These are phyloP conservation scores for Fusarium sp. DNA, from an alignment of 2,329 filamentous ascomycete species.

Conservation along the genomic window DNA sequence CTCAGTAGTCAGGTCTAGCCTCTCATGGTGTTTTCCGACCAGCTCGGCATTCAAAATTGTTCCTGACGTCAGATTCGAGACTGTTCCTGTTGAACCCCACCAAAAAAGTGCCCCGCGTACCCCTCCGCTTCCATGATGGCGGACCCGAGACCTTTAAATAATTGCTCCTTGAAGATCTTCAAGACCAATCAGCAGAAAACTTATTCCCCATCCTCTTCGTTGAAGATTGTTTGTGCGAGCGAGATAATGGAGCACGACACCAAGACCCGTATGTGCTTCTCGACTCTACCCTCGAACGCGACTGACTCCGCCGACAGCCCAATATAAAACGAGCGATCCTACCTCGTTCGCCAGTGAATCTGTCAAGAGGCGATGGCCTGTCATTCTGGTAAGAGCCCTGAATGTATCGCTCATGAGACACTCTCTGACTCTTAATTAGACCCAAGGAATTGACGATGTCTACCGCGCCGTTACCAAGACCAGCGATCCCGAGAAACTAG, in stretches of 20 bases:
- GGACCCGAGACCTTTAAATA: not conserved
- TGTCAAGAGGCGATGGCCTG: constrained; percentile 87
- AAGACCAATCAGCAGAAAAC: constrained; percentile 9
- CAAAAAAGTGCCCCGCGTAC: constrained; percentile 40
- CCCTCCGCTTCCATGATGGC: constrained; percentile 42
- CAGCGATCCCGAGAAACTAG: constrained; percentile 69
- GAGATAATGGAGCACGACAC: constrained; percentile 73
- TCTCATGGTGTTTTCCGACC: constrained; percentile 14
- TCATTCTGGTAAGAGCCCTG: constrained; percentile 77
- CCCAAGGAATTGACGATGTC: constrained; percentile 92
- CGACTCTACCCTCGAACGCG: not conserved
- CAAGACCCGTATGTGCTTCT: constrained; percentile 68
- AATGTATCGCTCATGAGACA: not conserved
- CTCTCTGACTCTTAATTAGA: constrained; percentile 60
- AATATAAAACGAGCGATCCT: constrained; percentile 81
- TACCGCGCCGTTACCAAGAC: constrained; percentile 74
- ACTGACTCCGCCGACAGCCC: constrained; percentile 61
- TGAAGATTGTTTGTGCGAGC: not conserved
- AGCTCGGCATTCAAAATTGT: constrained; percentile 10
- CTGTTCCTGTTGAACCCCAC: constrained; percentile 31
- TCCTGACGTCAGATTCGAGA: constrained; percentile 40
- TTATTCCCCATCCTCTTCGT: not conserved
- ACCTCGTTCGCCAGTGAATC: constrained; percentile 89
- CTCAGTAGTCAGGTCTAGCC: not conserved
- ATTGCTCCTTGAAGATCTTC: constrained; percentile 15